Conservation (phyloP, 2,329 filamentous ascomycete genomes). For the Hypoxylon sp. region DNA sequence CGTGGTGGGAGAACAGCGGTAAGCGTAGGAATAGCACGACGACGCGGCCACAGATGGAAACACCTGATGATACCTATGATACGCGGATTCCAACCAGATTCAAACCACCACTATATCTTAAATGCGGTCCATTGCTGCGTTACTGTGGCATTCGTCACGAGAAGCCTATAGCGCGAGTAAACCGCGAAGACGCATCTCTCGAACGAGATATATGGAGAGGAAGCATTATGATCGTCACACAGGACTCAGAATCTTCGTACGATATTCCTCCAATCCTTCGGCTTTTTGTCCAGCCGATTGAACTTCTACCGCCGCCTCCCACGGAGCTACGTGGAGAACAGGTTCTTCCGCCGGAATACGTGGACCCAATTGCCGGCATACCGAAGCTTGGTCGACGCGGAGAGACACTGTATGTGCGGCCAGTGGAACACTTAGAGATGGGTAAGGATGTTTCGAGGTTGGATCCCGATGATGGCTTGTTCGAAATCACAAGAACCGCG, state of each 20-base stretch:
- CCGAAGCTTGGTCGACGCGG: slow-evolving; percentile 88
- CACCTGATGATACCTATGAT: slow-evolving; percentile 78
- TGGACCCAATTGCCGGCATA: slow-evolving; percentile 90
- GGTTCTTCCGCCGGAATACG: slow-evolving; percentile 81
- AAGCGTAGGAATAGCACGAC: slow-evolving; percentile 64
- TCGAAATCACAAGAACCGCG: slow-evolving; percentile 75
- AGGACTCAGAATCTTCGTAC: slow-evolving; percentile 87
- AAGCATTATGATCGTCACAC: slow-evolving; percentile 94
- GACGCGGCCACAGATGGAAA: slow-evolving; percentile 69
- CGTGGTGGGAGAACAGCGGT: slow-evolving; percentile 83
- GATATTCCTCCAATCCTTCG: slow-evolving; percentile 82
- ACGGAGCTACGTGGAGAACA: slow-evolving; percentile 75
- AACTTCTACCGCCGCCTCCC: slow-evolving; percentile 84
- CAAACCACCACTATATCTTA: slow-evolving; percentile 85
- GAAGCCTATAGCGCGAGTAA: slow-evolving; percentile 60
- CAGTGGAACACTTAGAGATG: slow-evolving; percentile 88
- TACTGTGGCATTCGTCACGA: slow-evolving; percentile 88
- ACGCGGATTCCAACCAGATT: slow-evolving; percentile 78
- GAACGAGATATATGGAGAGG: slow-evolving; percentile 92
- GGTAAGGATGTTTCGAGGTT: slow-evolving; percentile 82
- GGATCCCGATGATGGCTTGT: slow-evolving; percentile 87
- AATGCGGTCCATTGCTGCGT: slow-evolving; percentile 90
- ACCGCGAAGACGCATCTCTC: slow-evolving; percentile 54
- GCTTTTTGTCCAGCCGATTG: slow-evolving; percentile 88
- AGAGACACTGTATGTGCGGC: slow-evolving; percentile 88